Base-by-base conservation (phyloP, 305 asterid genomes). In the Solanum hybrid region DNA sequence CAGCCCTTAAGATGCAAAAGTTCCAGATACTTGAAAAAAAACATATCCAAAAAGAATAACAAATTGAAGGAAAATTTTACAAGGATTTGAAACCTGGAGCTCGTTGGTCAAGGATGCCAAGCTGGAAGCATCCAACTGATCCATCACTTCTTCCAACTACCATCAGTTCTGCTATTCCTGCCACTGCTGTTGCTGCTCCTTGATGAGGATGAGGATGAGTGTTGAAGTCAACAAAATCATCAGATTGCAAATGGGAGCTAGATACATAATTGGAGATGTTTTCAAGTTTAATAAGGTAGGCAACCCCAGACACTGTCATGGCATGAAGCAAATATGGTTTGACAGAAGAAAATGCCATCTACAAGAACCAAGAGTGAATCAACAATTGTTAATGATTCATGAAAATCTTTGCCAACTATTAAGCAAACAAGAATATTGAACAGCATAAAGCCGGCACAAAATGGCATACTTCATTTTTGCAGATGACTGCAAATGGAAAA, bases 141-240 rank as follows among this genome's bases (percentile, higher is more conserved):
- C 99, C 99, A 94, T 96, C 98, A 89, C 92, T 93, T 92, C 98
- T 95, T 92, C 99, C 98, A 85, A 95, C 93, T 87, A 93, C 87
- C 89, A 97, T 91, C 92, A 94, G 93, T 77, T 95, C 99, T 78
- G 92, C 86, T 85, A 93, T 88, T 22, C 98, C 98, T 36, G 96
- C 91, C 90, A 94, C 98, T 35, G 98, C 91, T 73, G 95, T 94
- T 91, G 94, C 93, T 86, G 88, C 94, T 90, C 95, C 98, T 92
- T 75, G 36, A 87, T 95, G 92, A 75, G 96, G 94, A 91, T 92
- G 87, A 88, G 87, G 79, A 80, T 89, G 95, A 86, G 95, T 94
- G 89, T 93, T 92, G 87, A 90, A 96, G 93, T 94, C 98, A 69
- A 94, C 85, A 92, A 96, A 88, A 90, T 97, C 99, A 71, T 89